Evolutionary conservation across 257 asterid genomes (phyloP).

Genomic region (Solanum clarkiae): DNA sequence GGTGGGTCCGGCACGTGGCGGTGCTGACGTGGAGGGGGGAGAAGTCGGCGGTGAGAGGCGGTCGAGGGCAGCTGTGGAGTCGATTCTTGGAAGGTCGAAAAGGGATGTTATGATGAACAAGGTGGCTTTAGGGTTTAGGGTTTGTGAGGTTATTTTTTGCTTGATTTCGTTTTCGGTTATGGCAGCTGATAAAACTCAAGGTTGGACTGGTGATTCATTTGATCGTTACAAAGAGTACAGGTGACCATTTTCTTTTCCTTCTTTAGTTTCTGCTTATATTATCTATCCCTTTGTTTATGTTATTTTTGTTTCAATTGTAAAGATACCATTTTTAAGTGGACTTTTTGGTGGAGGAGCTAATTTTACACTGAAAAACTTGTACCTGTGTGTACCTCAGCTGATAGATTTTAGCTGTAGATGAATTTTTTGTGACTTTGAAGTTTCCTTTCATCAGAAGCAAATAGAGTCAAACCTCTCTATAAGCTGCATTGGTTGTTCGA

Average conservation of each 20-base stretch:
- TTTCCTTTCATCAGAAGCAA: not conserved
- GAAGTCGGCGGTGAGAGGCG: constrained; percentile 37
- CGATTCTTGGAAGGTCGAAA: constrained; percentile 27
- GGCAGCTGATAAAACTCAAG: constrained; percentile 75
- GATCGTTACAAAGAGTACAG: constrained; percentile 57
- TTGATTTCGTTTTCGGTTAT: constrained; percentile 63
- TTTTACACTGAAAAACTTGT: not conserved
- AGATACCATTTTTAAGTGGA: not conserved
- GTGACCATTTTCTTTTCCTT: constrained; percentile 6
- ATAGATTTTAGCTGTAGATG: not conserved
- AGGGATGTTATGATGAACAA: constrained; percentile 24
- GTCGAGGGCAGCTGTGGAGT: constrained; percentile 31
- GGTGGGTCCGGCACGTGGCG: constrained; percentile 19
- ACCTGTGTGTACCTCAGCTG: not conserved
- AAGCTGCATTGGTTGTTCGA: not conserved
- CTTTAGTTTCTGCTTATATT: not conserved
- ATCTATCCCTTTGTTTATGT: not conserved
- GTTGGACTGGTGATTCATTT: constrained; percentile 87
- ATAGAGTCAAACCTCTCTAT: not conserved
- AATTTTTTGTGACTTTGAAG: not conserved
- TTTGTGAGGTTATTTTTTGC: constrained; percentile 39
- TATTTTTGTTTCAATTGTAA: not conserved
- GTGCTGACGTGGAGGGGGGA: constrained; percentile 31
- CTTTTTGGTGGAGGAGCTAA: not conserved
- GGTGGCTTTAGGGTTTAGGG: constrained; percentile 48